Conservation (phyloP, 495 filamentous ascomycete genomes). For the Neurospora tetrasperma region DNA sequence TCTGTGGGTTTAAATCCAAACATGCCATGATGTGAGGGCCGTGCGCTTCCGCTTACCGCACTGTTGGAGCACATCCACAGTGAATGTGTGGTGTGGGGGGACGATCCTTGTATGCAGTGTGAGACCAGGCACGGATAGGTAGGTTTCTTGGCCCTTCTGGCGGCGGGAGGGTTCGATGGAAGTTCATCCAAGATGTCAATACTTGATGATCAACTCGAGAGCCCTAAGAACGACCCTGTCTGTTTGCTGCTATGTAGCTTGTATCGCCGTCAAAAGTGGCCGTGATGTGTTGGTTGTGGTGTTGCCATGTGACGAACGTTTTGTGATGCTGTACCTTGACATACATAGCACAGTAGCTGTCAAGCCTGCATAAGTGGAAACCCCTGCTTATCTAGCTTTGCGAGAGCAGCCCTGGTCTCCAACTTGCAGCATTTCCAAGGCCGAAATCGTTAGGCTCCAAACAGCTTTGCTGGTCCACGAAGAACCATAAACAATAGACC, state of each 20-base stretch:
- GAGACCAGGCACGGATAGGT: neutral
- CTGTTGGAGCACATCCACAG: neutral
- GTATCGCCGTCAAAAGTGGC: neutral
- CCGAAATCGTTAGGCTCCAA: too few species aligned
- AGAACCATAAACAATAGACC: neutral
- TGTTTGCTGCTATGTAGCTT: neutral
- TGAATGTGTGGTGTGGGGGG: neutral
- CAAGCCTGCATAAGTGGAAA: neutral
- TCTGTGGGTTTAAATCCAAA: neutral
- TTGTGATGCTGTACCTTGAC: neutral
- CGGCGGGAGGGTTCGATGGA: neutral
- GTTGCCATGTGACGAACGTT: neutral
- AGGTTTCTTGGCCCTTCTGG: neutral
- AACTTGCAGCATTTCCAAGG: too few species aligned
- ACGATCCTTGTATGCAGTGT: neutral
- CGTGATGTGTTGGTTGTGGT: neutral
- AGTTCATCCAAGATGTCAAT: neutral
- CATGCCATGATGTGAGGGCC: neutral
- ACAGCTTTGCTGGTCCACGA: too few species aligned
- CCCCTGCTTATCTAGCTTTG: neutral
- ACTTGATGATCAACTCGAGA: neutral
- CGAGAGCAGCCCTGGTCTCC: too few species aligned
- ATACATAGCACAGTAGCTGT: neutral
- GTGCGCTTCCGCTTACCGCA: neutral
- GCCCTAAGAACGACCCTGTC: too few species aligned